phyloP scores from a whole-genome alignment of 163 green algal species.

The Chloroidium sp. region DNA sequence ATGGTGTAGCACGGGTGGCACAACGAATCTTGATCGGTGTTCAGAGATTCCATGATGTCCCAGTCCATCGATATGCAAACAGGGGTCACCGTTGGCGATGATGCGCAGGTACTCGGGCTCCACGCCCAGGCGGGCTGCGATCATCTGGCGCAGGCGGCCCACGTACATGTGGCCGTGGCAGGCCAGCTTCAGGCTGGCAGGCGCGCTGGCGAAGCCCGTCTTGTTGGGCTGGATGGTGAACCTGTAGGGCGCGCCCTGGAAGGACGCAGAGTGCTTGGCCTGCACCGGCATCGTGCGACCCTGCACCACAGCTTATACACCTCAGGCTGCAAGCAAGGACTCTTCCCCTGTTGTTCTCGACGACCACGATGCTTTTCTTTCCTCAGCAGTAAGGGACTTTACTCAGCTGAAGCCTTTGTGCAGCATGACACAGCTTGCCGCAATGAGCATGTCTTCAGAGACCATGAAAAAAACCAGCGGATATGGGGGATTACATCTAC shows the following conservation, averaged over 20 bases:
- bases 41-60: too few relatives aligned
- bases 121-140: constrained; percentile 21
- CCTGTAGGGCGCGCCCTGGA: constrained; percentile 21
- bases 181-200: constrained; percentile 6
- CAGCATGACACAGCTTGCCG: too few relatives aligned
- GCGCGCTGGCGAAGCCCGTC: background rate
- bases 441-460: too few relatives aligned
- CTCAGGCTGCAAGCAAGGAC: too few relatives aligned
- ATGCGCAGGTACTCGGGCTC: constrained; percentile 22
- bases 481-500: too few relatives aligned
- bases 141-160: constrained; percentile 30
- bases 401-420: too few relatives aligned
- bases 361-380: too few relatives aligned
- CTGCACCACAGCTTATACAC: constrained; percentile 5
- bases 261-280: constrained; percentile 36
- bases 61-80: background rate
- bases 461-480: too few relatives aligned
- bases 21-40: too few relatives aligned
- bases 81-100: constrained; percentile 21
- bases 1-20: too few relatives aligned
- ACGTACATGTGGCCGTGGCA: constrained; percentile 34
- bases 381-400: too few relatives aligned
- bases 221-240: background rate
- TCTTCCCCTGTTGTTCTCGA: too few relatives aligned
- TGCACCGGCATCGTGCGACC: constrained; percentile 34